phyloP scores from a whole-genome alignment of 208 protist genomes.

The Acanthamoeba royreba region DNA sequence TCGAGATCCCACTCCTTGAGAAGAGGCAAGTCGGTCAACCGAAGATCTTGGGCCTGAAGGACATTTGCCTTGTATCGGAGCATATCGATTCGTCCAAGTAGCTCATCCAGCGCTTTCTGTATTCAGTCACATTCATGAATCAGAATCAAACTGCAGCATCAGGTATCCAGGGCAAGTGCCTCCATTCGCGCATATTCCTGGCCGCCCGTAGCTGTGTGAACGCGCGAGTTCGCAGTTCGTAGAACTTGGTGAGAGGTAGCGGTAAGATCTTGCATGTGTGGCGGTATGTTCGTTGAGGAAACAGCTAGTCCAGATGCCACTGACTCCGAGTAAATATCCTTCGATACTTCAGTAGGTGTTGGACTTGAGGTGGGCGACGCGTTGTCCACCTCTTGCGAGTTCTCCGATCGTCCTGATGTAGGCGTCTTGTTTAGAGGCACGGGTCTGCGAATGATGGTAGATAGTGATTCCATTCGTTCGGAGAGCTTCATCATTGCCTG shows the following conservation, averaged over 20 bases:
- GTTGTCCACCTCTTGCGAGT: no score
- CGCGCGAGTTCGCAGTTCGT: no score
- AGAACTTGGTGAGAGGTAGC: no score
- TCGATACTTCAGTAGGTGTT: no score
- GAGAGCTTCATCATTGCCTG: constrained; percentile 7
- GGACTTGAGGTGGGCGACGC: no score
- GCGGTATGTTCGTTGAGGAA: no score
- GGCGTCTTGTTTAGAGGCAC: neutral
- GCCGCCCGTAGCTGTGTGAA: no score
- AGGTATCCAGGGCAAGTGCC: neutral
- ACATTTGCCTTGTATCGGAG: neutral
- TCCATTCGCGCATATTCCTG: neutral
- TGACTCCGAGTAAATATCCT: no score
- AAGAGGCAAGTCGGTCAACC: neutral
- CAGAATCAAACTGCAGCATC: no score
- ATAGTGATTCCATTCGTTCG: neutral
- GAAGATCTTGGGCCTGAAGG: neutral
- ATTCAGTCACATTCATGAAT: neutral
- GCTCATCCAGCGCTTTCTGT: neutral
- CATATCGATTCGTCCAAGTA: neutral
- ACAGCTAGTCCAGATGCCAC: no score
- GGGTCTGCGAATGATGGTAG: neutral
- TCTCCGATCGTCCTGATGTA: neutral
- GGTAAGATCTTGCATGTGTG: no score
- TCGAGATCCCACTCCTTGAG: constrained; percentile 20